Conservation (phyloP, 75 land plant genomes). For the Pinus taeda region DNA sequence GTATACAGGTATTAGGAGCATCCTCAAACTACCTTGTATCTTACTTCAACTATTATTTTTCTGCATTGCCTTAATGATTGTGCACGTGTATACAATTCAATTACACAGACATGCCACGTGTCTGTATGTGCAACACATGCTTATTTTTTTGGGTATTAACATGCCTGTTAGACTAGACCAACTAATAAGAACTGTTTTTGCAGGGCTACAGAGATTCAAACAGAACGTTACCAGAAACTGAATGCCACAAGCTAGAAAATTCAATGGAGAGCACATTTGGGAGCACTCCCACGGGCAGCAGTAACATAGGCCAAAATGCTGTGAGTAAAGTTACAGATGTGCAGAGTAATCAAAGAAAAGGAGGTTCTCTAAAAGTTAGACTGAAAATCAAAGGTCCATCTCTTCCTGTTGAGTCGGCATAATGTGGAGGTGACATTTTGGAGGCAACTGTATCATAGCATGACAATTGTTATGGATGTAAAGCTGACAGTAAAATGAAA, state of each 20-base stretch:
- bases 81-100: too few relatives aligned
- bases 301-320: neutral
- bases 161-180: neutral
- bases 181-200: neutral
- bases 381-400: conserved; percentile 9
- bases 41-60: too few relatives aligned
- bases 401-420: conserved; percentile 1
- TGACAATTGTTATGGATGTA: neutral
- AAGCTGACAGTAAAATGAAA: neutral
- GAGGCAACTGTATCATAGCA: conserved; percentile 5
- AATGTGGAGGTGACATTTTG: neutral
- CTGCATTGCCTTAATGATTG: too few relatives aligned
- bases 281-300: neutral
- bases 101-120: too few relatives aligned
- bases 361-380: conserved; percentile 9
- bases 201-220: conserved; percentile 1
- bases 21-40: too few relatives aligned
- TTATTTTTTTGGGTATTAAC: too few relatives aligned
- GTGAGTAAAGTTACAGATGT: neutral
- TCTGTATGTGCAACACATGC: too few relatives aligned
- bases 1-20: too few relatives aligned
- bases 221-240: neutral
- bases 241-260: neutral
- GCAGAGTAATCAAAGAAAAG: neutral
- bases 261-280: neutral